Evolutionary conservation across 163 green algal genomes (phyloP).

Genomic region (Smithsoniella earleae): DNA sequence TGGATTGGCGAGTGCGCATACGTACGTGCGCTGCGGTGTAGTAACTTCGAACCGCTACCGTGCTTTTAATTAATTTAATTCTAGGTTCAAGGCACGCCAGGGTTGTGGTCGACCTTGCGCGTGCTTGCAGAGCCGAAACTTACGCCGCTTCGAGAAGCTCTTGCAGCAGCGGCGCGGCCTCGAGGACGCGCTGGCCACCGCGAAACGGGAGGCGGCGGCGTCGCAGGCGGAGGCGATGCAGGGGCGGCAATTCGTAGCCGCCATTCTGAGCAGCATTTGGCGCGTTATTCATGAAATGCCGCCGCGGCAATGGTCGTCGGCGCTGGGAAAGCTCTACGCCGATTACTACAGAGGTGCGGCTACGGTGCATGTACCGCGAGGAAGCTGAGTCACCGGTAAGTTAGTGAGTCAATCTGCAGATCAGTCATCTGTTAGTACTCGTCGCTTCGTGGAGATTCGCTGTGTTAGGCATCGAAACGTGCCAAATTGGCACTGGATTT

Average conservation of each 20-base stretch:
- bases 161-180: conserved; percentile 1
- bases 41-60: no score
- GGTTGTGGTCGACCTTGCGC: no score
- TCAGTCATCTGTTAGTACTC: no score
- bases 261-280: neutral
- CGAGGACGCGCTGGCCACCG: neutral
- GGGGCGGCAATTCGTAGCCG: conserved; percentile 3
- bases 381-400: no score
- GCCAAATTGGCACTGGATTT: no score
- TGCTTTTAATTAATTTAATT: no score
- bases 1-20: no score
- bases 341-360: conserved; percentile 9
- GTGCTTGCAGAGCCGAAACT: neutral
- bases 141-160: conserved; percentile 23
- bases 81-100: no score
- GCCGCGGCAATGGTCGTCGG: neutral
- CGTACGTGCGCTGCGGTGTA: no score
- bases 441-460: no score
- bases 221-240: neutral
- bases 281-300: conserved; percentile 7
- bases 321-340: neutral
- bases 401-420: no score
- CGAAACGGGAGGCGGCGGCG: neutral
- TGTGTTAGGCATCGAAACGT: no score
- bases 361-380: conserved; percentile 14